phyloP scores from a whole-genome alignment of 345 rosid genomes.

The Eucalyptus guilfoylei region DNA sequence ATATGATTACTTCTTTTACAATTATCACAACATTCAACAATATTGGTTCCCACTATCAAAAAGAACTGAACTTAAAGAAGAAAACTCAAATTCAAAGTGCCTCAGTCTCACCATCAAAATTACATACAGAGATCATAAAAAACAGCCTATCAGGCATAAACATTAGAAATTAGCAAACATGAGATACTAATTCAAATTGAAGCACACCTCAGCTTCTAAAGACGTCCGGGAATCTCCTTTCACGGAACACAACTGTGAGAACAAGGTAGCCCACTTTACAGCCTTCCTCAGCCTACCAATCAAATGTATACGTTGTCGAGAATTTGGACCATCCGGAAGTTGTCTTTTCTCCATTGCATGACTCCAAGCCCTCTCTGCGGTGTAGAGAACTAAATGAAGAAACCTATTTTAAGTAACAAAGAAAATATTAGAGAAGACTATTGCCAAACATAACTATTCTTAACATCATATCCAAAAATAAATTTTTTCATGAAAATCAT shows the following conservation, averaged over 20 bases:
- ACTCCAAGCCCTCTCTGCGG: conserved; percentile 98
- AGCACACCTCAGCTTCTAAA: conserved; percentile 84
- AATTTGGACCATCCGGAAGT: conserved; percentile 90
- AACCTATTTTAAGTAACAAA: conserved; percentile 43
- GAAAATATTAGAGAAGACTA: neutral
- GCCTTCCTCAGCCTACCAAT: conserved; percentile 95
- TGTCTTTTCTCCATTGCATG: conserved; percentile 99
- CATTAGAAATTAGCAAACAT: neutral
- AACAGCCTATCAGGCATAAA: neutral
- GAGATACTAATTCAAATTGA: neutral
- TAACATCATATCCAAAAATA: neutral
- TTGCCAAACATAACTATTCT: neutral
- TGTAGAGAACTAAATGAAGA: conserved; percentile 85
- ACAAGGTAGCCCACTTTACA: conserved; percentile 82
- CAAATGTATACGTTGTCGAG: conserved; percentile 72
- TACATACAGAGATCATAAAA: neutral
- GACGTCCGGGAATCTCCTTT: conserved; percentile 92
- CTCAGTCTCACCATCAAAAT: neutral
- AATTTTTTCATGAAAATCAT: neutral
- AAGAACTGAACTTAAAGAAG: neutral
- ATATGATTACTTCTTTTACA: neutral
- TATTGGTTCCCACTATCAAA: neutral
- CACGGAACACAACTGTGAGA: conserved; percentile 61
- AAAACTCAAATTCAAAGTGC: neutral
- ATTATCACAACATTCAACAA: neutral